A percentile compares a stretch with the other conserved stretches of the same genome.
phyloP scores from a whole-genome alignment of 805 yeast genomes.

The Zygosaccharomyces gambellarensis region DNA sequence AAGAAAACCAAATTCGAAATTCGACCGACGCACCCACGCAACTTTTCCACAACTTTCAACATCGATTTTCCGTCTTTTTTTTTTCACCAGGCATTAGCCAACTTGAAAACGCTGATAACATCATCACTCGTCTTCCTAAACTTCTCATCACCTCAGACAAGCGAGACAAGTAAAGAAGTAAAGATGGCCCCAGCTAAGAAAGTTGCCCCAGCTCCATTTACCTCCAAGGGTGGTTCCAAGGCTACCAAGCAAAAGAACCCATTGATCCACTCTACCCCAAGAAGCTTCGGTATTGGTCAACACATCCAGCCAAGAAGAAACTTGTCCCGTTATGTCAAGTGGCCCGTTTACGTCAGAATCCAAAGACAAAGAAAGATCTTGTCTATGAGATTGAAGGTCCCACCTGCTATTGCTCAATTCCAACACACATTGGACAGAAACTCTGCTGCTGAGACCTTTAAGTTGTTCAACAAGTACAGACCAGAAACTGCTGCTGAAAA shows the following conservation, averaged over 20 bases:
- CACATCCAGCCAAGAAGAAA: constrained; percentile 91
- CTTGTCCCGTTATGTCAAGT: constrained; percentile 94
- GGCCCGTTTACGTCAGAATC: constrained; percentile 98
- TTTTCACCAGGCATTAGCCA: not conserved
- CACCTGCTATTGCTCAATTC: constrained; percentile 97
- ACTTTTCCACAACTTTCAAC: not conserved
- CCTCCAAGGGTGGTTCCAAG: constrained; percentile 58
- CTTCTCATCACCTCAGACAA: not conserved
- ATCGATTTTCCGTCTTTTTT: not conserved
- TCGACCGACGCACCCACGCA: constrained; percentile 1
- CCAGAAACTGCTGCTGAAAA: constrained; percentile 97
- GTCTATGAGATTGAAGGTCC: constrained; percentile 94
- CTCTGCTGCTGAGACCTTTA: constrained; percentile 96
- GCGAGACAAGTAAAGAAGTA: constrained; percentile 4
- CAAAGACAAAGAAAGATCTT: constrained; percentile 99
- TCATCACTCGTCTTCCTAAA: not conserved
- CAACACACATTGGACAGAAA: constrained; percentile 95
- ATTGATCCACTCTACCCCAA: constrained; percentile 82
- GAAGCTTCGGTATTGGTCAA: constrained; percentile 96
- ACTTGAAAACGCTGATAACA: not conserved
- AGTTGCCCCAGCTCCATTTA: constrained; percentile 98
- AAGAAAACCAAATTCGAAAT: not conserved
- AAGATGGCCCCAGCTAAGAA: constrained; percentile 58
- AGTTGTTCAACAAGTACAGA: constrained; percentile 97
- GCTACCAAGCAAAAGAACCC: constrained; percentile 68